Base-by-base conservation (phyloP, 1,139 yeast species). In the Eremothecium cymbalariae region DNA sequence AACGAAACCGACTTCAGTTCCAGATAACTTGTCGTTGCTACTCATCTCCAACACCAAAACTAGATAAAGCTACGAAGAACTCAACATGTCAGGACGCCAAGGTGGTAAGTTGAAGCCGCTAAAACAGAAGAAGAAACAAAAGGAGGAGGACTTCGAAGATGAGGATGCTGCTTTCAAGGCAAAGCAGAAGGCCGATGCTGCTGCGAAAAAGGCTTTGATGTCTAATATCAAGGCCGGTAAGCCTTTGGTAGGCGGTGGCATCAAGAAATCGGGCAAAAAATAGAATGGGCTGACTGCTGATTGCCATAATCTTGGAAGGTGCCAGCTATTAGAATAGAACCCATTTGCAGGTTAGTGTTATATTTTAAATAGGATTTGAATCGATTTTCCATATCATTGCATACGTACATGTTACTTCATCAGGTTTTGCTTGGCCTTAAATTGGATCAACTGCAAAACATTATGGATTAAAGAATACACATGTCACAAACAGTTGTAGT, bases 181-280 rank as follows among this genome's bases (percentile, higher is more conserved):
- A 55, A 88, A 85, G 70, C 94, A 84, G 66, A 84, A 79, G 64
- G 95, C 94, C 38, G 96, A 84, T 47, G 95, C 90, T 48, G 84
- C 81, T 56, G 95, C 95, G 27, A 78, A 77, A 63, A 86, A 88
- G 65, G 94, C 81, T 38, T 72, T 88, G 80, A 88, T 93, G 45
- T 75, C 79, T 38, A 78, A 82, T 63, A 93, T 95, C 41, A 68
- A 82, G 53, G 75, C 81, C 55, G 95, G 95, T 45, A 95, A 95
- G 35, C 95, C 95, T 31, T 65, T 88, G 50, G 77, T 77, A 37
- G 88, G 94, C 41, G 95, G 95, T 38, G 97, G 97, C 43, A 86
- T 88, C 67, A 88, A 88, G 73, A 88, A 88, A 76, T 80, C 79
- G 50, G 78, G 74, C 43, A 75, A 75, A 70, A 75, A 75, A 60